Conservation (phyloP, 768 basidiomycete species). For the Hydnum rufescens region DNA sequence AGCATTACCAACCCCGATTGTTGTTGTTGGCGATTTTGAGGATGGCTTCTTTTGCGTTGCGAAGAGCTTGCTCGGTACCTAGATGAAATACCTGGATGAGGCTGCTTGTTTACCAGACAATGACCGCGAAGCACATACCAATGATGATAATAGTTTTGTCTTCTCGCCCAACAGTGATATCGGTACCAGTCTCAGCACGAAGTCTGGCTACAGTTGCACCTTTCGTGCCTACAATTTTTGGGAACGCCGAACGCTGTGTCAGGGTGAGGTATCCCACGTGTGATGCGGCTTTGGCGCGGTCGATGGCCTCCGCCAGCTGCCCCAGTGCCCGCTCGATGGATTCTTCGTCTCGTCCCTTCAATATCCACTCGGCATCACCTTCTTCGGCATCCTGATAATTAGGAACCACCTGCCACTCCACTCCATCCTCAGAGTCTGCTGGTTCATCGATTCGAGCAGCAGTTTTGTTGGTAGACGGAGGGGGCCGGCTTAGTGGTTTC, state of each 20-base stretch:
- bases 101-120: background rate
- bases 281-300: conserved; percentile 48
- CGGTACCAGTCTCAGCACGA: conserved; percentile 73
- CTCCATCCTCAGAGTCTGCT: conserved; percentile 17
- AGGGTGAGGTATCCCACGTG: conserved; percentile 76
- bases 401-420: conserved; percentile 54
- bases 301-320: conserved; percentile 45
- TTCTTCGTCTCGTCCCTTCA: conserved; percentile 62
- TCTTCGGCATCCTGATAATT: conserved; percentile 73
- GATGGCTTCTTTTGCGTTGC: conserved; percentile 60
- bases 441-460: conserved; percentile 75
- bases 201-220: conserved; percentile 79
- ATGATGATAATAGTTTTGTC: conserved; percentile 73
- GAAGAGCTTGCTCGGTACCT: conserved; percentile 52
- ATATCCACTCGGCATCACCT: conserved; percentile 66
- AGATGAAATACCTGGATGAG: conserved; percentile 6
- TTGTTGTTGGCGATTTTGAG: conserved; percentile 28
- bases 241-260: conserved; percentile 67
- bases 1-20: background rate
- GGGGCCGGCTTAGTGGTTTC: conserved; percentile 36
- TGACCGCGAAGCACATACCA: conserved; percentile 43
- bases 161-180: conserved; percentile 79
- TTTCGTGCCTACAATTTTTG: conserved; percentile 81
- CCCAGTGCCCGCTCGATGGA: conserved; percentile 57
- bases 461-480: conserved; percentile 16